Percentiles rank a stretch among this genome's conserved stretches.
phyloP scores from a whole-genome alignment of 106 monocot species.

The Allium sativum region DNA sequence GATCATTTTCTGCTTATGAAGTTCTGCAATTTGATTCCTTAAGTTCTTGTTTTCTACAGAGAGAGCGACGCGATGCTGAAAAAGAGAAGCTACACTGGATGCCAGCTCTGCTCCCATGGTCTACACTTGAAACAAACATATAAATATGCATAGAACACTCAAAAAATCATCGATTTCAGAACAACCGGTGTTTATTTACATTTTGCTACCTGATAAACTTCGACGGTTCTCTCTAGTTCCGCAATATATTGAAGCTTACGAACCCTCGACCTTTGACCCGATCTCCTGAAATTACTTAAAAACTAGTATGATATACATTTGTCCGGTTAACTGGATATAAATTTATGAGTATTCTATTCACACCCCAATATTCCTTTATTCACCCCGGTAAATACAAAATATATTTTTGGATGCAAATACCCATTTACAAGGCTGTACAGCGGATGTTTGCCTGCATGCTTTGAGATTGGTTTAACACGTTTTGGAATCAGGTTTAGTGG shows the following conservation, averaged over 20 bases:
- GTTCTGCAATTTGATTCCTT: slow-evolving; percentile 35
- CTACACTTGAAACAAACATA: slow-evolving; percentile 22
- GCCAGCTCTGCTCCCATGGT: slow-evolving; percentile 67
- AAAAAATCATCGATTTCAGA: not conserved
- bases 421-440: too few relatives aligned
- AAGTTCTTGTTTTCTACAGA: slow-evolving; percentile 70
- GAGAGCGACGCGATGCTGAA: slow-evolving; percentile 51
- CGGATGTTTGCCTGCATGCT: too few relatives aligned
- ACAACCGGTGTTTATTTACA: not conserved
- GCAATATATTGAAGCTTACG: slow-evolving; percentile 96
- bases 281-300: slow-evolving; percentile 36
- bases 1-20: slow-evolving; percentile 63
- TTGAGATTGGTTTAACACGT: too few relatives aligned
- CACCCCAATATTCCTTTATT: too few relatives aligned
- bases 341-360: too few relatives aligned
- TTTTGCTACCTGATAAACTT: slow-evolving; percentile 49
- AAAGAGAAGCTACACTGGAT: slow-evolving; percentile 49
- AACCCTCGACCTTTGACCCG: slow-evolving; percentile 88
- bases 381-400: too few relatives aligned
- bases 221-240: slow-evolving; percentile 87
- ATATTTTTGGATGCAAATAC: too few relatives aligned
- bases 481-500: too few relatives aligned
- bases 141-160: not conserved
- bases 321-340: too few relatives aligned
- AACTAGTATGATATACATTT: too few relatives aligned